phyloP scores from a whole-genome alignment of 1,139 yeast genomes.

The Pichia sp. region DNA sequence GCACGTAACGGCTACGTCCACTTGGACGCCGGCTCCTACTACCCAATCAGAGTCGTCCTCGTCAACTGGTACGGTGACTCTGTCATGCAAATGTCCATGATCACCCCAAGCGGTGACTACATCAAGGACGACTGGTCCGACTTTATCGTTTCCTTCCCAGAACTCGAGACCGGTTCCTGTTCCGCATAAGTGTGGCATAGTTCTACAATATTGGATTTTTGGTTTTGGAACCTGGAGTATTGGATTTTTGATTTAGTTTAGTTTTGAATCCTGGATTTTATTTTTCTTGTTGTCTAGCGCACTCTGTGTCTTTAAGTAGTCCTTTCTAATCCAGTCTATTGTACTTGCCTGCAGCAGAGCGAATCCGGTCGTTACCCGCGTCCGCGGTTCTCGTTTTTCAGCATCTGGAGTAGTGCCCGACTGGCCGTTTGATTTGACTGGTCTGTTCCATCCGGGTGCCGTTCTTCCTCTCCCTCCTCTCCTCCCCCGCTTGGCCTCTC shows the following conservation, averaged over 20 bases:
- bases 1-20: slow-evolving; percentile 11
- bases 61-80: slow-evolving; percentile 17
- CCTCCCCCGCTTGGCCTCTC: no score
- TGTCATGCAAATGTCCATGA: slow-evolving; percentile 10
- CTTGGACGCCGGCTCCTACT: slow-evolving; percentile 16
- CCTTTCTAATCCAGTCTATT: no score
- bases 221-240: neutral
- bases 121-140: slow-evolving; percentile 12
- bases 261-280: no score
- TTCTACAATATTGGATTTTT: neutral
- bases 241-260: no score
- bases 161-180: slow-evolving; percentile 10
- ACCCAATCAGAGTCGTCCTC: slow-evolving; percentile 22
- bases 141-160: slow-evolving; percentile 12
- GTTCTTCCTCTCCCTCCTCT: neutral
- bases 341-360: no score
- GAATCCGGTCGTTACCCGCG: no score
- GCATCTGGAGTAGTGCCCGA: no score
- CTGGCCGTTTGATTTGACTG: no score
- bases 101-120: slow-evolving; percentile 11
- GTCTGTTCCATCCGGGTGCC: neutral
- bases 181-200: neutral
- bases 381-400: no score
- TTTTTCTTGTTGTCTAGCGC: no score
- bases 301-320: no score